These are phyloP conservation scores for Plasmopara muralis DNA, from an alignment of 352 stramenopile species.

Conservation along the genomic window DNA sequence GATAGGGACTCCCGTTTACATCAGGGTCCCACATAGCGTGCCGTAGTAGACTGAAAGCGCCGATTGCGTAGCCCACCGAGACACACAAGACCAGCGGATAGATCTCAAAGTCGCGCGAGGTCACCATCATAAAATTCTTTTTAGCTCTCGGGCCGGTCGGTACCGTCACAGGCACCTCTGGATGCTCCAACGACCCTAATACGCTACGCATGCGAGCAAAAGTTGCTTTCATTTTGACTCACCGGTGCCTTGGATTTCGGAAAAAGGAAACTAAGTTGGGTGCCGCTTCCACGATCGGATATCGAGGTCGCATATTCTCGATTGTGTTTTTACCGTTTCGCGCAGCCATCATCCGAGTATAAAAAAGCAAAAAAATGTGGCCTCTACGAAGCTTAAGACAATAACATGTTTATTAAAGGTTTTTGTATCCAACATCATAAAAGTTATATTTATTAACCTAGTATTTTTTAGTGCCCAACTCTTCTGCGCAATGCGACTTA, in stretches of 20 bases:
- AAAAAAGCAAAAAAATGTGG: no score
- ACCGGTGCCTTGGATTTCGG: not conserved
- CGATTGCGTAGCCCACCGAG: not conserved
- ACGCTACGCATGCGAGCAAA: not conserved
- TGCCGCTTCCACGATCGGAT: not conserved
- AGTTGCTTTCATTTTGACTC: not conserved
- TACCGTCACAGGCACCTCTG: not conserved
- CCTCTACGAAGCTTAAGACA: no score
- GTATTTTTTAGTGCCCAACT: no score
- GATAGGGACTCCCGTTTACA: not conserved
- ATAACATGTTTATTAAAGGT: no score
- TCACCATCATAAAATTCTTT: slow-evolving; percentile 2
- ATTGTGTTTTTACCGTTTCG: not conserved
- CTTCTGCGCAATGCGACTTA: no score
- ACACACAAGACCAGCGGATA: slow-evolving; percentile 1
- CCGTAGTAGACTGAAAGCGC: not conserved
- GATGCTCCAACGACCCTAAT: not conserved
- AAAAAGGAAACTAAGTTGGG: not conserved
- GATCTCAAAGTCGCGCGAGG: not conserved
- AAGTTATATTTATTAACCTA: no score
- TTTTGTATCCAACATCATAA: no score
- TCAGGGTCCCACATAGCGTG: not conserved
- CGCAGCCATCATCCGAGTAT: not conserved
- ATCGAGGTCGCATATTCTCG: not conserved
- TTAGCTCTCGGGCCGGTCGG: slow-evolving; percentile 1